Percentiles rank a stretch among this genome's conserved stretches.
Conservation (phyloP, 768 basidiomycete species). For the Suillus occidentalis region DNA sequence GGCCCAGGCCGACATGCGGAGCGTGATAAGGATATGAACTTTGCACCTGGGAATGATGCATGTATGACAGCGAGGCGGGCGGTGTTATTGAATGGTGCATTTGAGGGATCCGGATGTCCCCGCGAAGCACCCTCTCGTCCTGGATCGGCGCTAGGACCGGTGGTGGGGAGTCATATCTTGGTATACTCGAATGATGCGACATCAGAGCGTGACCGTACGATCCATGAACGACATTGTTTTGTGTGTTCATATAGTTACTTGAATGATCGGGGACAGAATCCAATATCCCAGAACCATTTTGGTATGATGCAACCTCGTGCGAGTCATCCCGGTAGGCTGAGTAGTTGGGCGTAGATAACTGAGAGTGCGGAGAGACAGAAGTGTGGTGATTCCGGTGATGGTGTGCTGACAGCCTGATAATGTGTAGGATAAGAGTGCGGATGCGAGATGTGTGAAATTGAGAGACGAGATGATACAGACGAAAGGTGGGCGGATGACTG, state of each 20-base stretch:
- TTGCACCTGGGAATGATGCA: slow-evolving; percentile 42
- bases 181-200: slow-evolving; percentile 21
- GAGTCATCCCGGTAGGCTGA: slow-evolving; percentile 46
- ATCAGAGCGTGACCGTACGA: slow-evolving; percentile 23
- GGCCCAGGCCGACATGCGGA: slow-evolving; percentile 36
- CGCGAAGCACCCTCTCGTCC: slow-evolving; percentile 33
- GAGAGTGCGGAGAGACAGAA: slow-evolving; percentile 41
- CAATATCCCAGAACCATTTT: slow-evolving; percentile 29
- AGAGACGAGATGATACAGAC: slow-evolving; percentile 51
- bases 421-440: slow-evolving; percentile 45
- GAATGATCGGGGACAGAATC: slow-evolving; percentile 33
- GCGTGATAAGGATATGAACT: slow-evolving; percentile 44
- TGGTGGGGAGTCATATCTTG: slow-evolving; percentile 52
- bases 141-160: slow-evolving; percentile 60
- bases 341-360: slow-evolving; percentile 38
- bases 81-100: slow-evolving; percentile 31
- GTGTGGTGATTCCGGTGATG: slow-evolving; percentile 55
- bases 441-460: slow-evolving; percentile 60
- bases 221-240: slow-evolving; percentile 26
- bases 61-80: slow-evolving; percentile 36
- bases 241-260: slow-evolving; percentile 34
- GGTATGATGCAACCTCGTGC: slow-evolving; percentile 40
- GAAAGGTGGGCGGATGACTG: slow-evolving; percentile 32
- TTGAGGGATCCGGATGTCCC: slow-evolving; percentile 29
- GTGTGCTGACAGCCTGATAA: slow-evolving; percentile 38